Evolutionary conservation across 2,329 filamentous ascomycete genomes (phyloP).

Genomic region (Elsinoe perseae): DNA sequence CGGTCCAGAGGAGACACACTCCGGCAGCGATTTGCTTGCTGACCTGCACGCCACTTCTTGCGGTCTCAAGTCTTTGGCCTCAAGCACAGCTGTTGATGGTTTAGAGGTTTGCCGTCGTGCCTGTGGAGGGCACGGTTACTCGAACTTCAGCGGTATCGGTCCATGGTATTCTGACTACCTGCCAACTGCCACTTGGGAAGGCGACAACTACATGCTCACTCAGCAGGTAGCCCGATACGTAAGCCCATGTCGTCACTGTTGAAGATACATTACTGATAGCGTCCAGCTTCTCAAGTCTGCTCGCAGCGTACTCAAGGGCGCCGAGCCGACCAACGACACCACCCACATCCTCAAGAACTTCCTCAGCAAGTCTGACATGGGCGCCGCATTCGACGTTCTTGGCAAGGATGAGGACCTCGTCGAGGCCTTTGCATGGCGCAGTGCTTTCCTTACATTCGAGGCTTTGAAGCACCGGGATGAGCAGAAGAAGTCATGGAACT

Average conservation of each 20-base stretch:
- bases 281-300: constrained; percentile 62
- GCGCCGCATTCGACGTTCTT: constrained; percentile 68
- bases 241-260: constrained; percentile 25
- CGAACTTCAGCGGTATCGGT: constrained; percentile 67
- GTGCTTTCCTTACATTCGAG: constrained; percentile 66
- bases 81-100: constrained; percentile 64
- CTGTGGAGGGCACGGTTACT: constrained; percentile 71
- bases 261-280: constrained; percentile 12
- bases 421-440: constrained; percentile 66
- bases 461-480: constrained; percentile 65
- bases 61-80: constrained; percentile 65
- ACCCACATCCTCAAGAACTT: constrained; percentile 58
- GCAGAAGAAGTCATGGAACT: constrained; percentile 71
- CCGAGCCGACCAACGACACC: constrained; percentile 60
- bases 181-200: constrained; percentile 65
- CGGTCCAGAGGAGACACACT: constrained; percentile 59
- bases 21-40: constrained; percentile 60
- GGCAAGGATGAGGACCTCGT: constrained; percentile 62
- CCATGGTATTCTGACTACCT: constrained; percentile 68
- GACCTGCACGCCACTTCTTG: constrained; percentile 71
- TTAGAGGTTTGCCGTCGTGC: constrained; percentile 67
- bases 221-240: constrained; percentile 69
- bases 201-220: constrained; percentile 76
- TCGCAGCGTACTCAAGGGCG: constrained; percentile 58
- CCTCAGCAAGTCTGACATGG: constrained; percentile 58